A percentile compares a stretch with the other conserved stretches of the same genome.
These are phyloP conservation scores for Bipolaris sorokiniana DNA, from an alignment of 2,329 filamentous ascomycete genomes.

Conservation along the genomic window DNA sequence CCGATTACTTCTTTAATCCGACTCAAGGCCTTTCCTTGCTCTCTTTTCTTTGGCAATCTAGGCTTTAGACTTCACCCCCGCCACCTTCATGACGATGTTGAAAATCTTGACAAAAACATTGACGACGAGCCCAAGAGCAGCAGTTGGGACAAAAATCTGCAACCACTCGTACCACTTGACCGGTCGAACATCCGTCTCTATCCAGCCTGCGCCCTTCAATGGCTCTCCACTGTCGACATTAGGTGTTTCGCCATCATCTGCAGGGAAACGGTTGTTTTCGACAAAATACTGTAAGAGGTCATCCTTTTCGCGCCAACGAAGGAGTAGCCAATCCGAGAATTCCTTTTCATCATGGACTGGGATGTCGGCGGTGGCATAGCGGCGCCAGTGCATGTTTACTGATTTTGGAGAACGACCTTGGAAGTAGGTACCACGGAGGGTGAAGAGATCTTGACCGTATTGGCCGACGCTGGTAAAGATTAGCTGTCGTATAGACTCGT, in stretches of 20 bases:
- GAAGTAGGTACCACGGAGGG: slow-evolving; percentile 83
- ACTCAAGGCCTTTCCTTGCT: not conserved
- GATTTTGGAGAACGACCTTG: slow-evolving; percentile 88
- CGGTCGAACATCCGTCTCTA: slow-evolving; percentile 56
- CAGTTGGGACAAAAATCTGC: slow-evolving; percentile 52
- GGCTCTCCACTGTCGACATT: slow-evolving; percentile 25
- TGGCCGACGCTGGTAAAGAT: slow-evolving; percentile 52
- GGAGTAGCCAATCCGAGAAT: slow-evolving; percentile 82
- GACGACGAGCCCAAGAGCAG: slow-evolving; percentile 45
- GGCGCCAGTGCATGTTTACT: slow-evolving; percentile 95
- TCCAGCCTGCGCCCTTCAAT: slow-evolving; percentile 50
- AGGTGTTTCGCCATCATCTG: slow-evolving; percentile 54
- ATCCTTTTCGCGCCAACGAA: slow-evolving; percentile 92
- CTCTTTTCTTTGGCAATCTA: not conserved
- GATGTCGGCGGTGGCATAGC: slow-evolving; percentile 79
- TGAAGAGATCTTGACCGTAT: slow-evolving; percentile 87
- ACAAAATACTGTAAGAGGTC: slow-evolving; percentile 79
- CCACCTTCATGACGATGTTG: slow-evolving; percentile 28
- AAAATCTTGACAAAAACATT: slow-evolving; percentile 38
- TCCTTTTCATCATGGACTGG: slow-evolving; percentile 73
- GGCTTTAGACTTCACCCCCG: slow-evolving; percentile 13
- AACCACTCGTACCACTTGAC: slow-evolving; percentile 50
- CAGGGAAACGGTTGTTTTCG: slow-evolving; percentile 79
- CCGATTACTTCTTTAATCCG: no score
- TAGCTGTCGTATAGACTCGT: not conserved